Conservation (phyloP, 2,329 filamentous ascomycete genomes). For the Colletotrichum kahawae region DNA sequence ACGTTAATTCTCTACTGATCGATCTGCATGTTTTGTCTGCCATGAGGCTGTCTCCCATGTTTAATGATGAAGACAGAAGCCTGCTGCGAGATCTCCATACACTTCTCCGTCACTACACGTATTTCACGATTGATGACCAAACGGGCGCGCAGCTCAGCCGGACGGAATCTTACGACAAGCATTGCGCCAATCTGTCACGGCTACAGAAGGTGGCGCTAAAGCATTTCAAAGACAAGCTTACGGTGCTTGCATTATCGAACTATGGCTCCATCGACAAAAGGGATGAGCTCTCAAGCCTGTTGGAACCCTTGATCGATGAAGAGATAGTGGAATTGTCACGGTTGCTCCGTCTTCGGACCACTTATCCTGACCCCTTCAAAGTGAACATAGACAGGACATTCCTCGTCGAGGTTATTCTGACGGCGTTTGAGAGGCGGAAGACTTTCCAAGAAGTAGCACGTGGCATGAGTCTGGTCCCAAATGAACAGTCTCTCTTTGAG, state of each 20-base stretch:
- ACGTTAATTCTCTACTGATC: slow-evolving; percentile 86
- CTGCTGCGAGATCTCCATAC: slow-evolving; percentile 81
- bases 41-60: slow-evolving; percentile 79
- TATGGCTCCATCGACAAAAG: slow-evolving; percentile 86
- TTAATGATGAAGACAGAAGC: slow-evolving; percentile 73
- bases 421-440: slow-evolving; percentile 75
- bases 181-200: slow-evolving; percentile 77
- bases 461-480: slow-evolving; percentile 79
- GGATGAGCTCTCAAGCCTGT: slow-evolving; percentile 76
- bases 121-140: slow-evolving; percentile 91
- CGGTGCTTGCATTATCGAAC: slow-evolving; percentile 90
- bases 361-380: slow-evolving; percentile 76
- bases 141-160: slow-evolving; percentile 77
- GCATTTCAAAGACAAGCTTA: slow-evolving; percentile 87
- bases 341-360: slow-evolving; percentile 77
- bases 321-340: slow-evolving; percentile 75
- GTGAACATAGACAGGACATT: slow-evolving; percentile 69
- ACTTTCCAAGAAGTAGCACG: slow-evolving; percentile 83
- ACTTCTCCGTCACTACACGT: slow-evolving; percentile 84
- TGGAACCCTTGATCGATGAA: slow-evolving; percentile 74
- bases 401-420: slow-evolving; percentile 74
- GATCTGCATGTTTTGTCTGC: slow-evolving; percentile 84
- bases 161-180: slow-evolving; percentile 77
- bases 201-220: slow-evolving; percentile 81
- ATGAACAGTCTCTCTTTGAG: slow-evolving; percentile 82